Evolutionary conservation across 768 basidiomycete species (phyloP), one percentile per base, ranked within the genome.

Genomic region (Boletus huronensis): DNA sequence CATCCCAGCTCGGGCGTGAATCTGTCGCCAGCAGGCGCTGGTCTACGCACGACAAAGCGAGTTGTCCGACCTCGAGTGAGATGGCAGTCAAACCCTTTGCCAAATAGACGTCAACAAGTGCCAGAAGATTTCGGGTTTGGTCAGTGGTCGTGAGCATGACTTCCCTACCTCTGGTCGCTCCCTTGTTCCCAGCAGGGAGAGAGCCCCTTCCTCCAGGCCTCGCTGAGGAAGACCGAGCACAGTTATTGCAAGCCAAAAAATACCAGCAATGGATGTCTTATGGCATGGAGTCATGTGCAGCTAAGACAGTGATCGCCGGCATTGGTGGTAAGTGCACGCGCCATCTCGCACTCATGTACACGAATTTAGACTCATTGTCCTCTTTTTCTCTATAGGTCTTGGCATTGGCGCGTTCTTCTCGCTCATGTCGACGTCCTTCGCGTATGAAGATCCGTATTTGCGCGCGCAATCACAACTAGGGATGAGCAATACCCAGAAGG

Each of bases 331-430:
- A 65, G 87, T 75, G 5, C 19, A 35, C n/a, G 5, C 38, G 21
- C 42, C 10, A 23, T 54, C 23, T 25, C 23, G 23, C 23, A 25
- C 23, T 25, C 23, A 25, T 25, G n/a, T n/a, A n/a, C n/a, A n/a
- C n/a, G n/a, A n/a, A n/a, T n/a, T 50, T 50, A 52, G 48, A 36
- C 31, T 49, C 25, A 53, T 55, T 21, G 9, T 46, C n/a, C 38
- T 2, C 40, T 29, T 40, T 48, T 23, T 1, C 7, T 26, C 10
- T 10, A 25, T 58, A 97, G 95, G 96, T 44, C 85, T 98, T 62
- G 95, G 82, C 11, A 81, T 97, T 40, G 96, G 96, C 55, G 94
- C 88, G 31, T 94, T 98, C 78, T 92, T 98, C 75, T 93, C 93
- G 2, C 79, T 98, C 55, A 98, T 98, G 96, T 92, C 90, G 32